Conservation (phyloP, 495 filamentous ascomycete genomes). For the Talaromyces wortmannii region DNA sequence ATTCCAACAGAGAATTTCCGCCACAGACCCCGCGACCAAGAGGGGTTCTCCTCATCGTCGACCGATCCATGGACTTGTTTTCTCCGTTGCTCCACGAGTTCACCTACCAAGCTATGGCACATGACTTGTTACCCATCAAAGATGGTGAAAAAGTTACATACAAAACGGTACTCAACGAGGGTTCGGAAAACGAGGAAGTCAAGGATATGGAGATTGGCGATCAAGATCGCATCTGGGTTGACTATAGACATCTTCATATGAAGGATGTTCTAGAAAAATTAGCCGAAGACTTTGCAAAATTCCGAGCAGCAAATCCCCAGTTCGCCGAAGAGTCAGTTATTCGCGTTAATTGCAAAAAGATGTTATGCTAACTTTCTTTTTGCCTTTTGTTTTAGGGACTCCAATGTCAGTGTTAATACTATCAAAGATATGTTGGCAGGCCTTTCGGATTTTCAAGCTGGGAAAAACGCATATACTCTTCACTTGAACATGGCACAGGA, state of each 20-base stretch:
- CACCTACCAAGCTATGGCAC: conserved; percentile 96
- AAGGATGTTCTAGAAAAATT: conserved; percentile 93
- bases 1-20: conserved; percentile 77
- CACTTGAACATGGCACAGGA: conserved; percentile 98
- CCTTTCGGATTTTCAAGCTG: conserved; percentile 86
- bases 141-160: conserved; percentile 86
- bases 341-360: background rate
- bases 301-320: conserved; percentile 88
- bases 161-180: conserved; percentile 69
- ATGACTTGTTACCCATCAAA: conserved; percentile 81
- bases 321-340: conserved; percentile 62
- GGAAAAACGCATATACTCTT: conserved; percentile 91
- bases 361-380: background rate
- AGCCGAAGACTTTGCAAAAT: conserved; percentile 86
- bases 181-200: conserved; percentile 53
- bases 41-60: conserved; percentile 78
- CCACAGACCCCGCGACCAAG: conserved; percentile 73
- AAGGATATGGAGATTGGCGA: conserved; percentile 90
- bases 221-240: conserved; percentile 87
- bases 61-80: conserved; percentile 86
- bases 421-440: conserved; percentile 97
- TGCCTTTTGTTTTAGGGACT: conserved; percentile 25
- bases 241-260: conserved; percentile 93
- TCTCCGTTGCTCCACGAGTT: conserved; percentile 91
- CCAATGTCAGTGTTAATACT: conserved; percentile 71